Percentiles rank a stretch among this genome's conserved stretches.
These are phyloP conservation scores for Canavalia ensiformis DNA, from an alignment of 306 rosid species.

Conservation along the genomic window DNA sequence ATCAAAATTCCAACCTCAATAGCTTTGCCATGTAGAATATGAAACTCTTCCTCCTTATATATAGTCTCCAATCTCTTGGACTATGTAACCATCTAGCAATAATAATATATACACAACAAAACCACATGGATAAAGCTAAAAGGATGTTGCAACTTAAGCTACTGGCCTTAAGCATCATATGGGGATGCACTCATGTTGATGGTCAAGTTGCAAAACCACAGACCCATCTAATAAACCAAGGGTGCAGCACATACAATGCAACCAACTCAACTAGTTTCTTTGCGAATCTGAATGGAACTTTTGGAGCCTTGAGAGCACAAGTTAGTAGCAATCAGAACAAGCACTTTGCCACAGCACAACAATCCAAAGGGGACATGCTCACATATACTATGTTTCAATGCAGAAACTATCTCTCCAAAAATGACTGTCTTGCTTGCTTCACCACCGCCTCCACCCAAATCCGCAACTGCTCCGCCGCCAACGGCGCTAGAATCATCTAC, in stretches of 20 bases:
- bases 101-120: too few species aligned
- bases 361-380: slow-evolving; percentile 42
- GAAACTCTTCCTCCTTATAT: too few species aligned
- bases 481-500: slow-evolving; percentile 67
- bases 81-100: too few species aligned
- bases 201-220: slow-evolving; percentile 55
- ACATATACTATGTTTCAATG: slow-evolving; percentile 64
- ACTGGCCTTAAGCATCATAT: slow-evolving; percentile 22
- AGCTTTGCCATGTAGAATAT: too few species aligned
- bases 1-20: too few species aligned
- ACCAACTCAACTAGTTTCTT: slow-evolving; percentile 49
- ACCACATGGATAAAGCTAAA: too few species aligned
- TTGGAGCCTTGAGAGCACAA: slow-evolving; percentile 45
- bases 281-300: slow-evolving; percentile 54
- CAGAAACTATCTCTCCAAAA: slow-evolving; percentile 58
- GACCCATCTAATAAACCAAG: slow-evolving; percentile 45
- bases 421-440: slow-evolving; percentile 63
- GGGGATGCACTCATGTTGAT: background rate
- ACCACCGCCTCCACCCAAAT: slow-evolving; percentile 49
- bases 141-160: background rate
- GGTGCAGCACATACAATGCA: slow-evolving; percentile 61
- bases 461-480: slow-evolving; percentile 59
- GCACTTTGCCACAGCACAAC: slow-evolving; percentile 60
- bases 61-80: too few species aligned
- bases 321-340: slow-evolving; percentile 44